Percentiles rank a stretch among this genome's conserved stretches.
Evolutionary conservation across 1,284 basidiomycete species (phyloP).

Genomic region (Ceratobasidium theobromae): DNA sequence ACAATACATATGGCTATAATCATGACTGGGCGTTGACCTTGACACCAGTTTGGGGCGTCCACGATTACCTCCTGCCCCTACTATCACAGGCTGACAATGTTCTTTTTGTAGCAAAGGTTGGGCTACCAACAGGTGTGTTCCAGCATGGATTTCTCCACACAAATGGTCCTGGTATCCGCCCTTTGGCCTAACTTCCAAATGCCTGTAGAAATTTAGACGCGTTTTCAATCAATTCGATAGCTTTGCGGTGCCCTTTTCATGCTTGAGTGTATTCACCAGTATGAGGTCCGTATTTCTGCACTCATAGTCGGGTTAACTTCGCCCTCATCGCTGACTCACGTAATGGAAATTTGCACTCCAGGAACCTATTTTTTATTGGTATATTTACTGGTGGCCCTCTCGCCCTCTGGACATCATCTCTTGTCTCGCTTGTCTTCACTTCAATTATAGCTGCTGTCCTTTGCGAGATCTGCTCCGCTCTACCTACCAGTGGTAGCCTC

Average conservation of each 20-base stretch:
- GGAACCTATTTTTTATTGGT: slow-evolving; percentile 76
- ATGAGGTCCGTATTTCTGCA: too few species aligned
- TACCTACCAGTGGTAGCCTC: slow-evolving; percentile 83
- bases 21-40: too few species aligned
- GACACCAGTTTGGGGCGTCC: too few species aligned
- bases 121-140: too few species aligned
- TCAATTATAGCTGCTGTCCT: slow-evolving; percentile 79
- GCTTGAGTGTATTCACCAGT: slow-evolving; percentile 82
- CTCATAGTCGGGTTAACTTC: slow-evolving; percentile 34
- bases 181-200: too few species aligned
- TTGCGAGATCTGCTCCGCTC: slow-evolving; percentile 82
- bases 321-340: background rate
- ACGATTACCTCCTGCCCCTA: too few species aligned
- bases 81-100: too few species aligned
- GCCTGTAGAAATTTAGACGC: slow-evolving; percentile 71
- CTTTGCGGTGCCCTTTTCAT: slow-evolving; percentile 81
- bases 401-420: slow-evolving; percentile 59
- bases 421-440: slow-evolving; percentile 80
- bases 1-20: too few species aligned
- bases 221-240: slow-evolving; percentile 77
- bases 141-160: too few species aligned
- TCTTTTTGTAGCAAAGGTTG: too few species aligned
- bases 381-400: slow-evolving; percentile 80
- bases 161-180: too few species aligned
- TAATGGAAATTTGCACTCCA: too few species aligned